Evolutionary conservation across 495 filamentous ascomycete genomes (phyloP), one percentile per base, ranked within the genome.

Genomic region (Platismatia glauca): DNA sequence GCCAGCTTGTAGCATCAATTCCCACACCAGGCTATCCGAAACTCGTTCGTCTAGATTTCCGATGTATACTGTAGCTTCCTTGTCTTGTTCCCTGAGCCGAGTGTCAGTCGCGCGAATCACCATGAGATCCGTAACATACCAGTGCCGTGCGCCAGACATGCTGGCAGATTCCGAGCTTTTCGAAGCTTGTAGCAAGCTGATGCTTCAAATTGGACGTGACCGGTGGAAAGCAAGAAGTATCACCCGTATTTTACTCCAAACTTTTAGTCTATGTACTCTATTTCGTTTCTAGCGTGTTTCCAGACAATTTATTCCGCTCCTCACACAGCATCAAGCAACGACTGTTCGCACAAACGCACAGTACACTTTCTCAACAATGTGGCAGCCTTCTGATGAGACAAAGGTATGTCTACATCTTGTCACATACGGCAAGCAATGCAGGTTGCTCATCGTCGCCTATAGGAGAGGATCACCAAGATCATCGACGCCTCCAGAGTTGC

Each of bases 21-120:
- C 94, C 86, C 90, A 96, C 68, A 99, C 85, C 57, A 97, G 78
- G 67, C 86, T 87, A 74, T 97, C 90, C 59, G 89, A 86, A 59
- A 90, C 89, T 70, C 95, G 88, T 76, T 99, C 94, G 75, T 99
- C 94, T 69, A 99, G 88, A 73, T 97, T 97, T 72, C 94, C 94
- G 66, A 97, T 86, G 75, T 99, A 99, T 72, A 97, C 89, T 22
- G 94, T 99, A 56, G 92, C 93, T 76, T 97, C 94, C 73, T 97
- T 97, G 73, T 97, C 91, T 77, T 99, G 94, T 73, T 97, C 93
- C 93, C 93, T 96, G 57, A 7, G 37, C 50, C 4, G 16, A 55
- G 12, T 68, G 66, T 64, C 48, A 62, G 55, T 52, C 29, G 24
- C 34, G 53, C 35, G 64, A n/a, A 41, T 4, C 44, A 9, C 13